These are phyloP conservation scores for Pseudozyma sp. DNA, from an alignment of 1,284 basidiomycete genomes.

Conservation along the genomic window DNA sequence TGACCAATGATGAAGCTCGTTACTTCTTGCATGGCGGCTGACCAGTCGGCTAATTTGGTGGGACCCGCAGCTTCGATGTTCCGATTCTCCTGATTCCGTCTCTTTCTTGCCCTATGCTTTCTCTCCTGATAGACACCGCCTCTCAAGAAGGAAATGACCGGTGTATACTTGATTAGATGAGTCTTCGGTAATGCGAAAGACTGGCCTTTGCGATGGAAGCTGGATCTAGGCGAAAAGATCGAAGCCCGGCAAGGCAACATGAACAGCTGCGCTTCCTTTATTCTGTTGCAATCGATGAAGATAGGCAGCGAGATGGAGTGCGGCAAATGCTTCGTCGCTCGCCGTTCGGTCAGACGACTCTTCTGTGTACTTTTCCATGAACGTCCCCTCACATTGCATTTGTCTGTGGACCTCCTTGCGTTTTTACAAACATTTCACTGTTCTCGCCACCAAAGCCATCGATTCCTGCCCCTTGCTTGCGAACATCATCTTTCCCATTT, in stretches of 20 bases:
- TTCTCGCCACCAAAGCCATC: background rate
- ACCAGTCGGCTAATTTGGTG: background rate
- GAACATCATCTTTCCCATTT: background rate
- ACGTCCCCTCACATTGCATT: background rate
- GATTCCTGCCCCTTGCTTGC: background rate
- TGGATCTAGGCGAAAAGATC: too few relatives aligned
- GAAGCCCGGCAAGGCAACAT: too few relatives aligned
- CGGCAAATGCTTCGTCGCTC: too few relatives aligned
- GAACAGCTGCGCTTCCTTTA: too few relatives aligned
- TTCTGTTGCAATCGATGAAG: too few relatives aligned
- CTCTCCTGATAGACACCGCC: too few relatives aligned
- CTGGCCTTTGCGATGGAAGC: too few relatives aligned
- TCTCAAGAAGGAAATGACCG: too few relatives aligned
- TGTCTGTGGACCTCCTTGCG: background rate
- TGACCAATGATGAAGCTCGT: background rate
- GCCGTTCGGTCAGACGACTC: too few relatives aligned
- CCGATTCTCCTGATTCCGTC: background rate
- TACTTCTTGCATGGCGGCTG: background rate
- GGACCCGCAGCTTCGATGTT: slow-evolving; percentile 3
- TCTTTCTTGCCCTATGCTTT: too few relatives aligned
- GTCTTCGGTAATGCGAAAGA: too few relatives aligned
- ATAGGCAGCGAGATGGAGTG: background rate
- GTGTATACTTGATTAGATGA: too few relatives aligned
- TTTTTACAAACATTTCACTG: background rate
- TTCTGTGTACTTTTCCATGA: background rate